phyloP scores from a whole-genome alignment of 2,329 filamentous ascomycete species.

The Cercospora berteroae region DNA sequence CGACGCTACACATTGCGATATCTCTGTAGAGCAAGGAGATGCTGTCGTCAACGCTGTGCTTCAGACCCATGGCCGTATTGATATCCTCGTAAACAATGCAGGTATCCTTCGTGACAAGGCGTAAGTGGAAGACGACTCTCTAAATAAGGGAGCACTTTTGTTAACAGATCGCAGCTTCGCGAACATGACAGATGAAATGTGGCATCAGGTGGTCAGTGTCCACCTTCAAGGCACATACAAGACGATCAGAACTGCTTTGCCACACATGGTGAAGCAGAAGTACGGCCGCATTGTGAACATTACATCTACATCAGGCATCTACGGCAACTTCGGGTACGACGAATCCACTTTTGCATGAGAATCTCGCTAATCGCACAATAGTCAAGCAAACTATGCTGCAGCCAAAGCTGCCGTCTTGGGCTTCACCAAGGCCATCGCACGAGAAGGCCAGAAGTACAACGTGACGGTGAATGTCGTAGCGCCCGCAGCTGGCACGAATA shows the following conservation, averaged over 20 bases:
- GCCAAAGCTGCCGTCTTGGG: constrained; percentile 72
- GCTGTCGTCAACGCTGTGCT: constrained; percentile 86
- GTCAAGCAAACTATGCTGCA: constrained; percentile 67
- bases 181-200: constrained; percentile 92
- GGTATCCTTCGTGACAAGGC: constrained; percentile 94
- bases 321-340: constrained; percentile 96
- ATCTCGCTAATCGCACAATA: constrained; percentile 62
- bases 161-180: constrained; percentile 53
- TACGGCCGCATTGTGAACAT: constrained; percentile 96
- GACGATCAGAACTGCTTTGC: constrained; percentile 93
- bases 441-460: constrained; percentile 93
- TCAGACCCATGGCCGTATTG: constrained; percentile 85
- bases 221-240: constrained; percentile 93
- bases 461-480: constrained; percentile 96
- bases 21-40: constrained; percentile 87
- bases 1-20: constrained; percentile 86
- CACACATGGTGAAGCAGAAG: constrained; percentile 95
- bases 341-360: constrained; percentile 87
- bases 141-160: not conserved
- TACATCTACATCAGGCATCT: constrained; percentile 91
- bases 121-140: not conserved
- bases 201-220: constrained; percentile 86
- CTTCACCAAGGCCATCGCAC: constrained; percentile 83
- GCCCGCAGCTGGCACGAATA: constrained; percentile 89
- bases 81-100: constrained; percentile 82